Conservation (phyloP, 106 monocot genomes). For the Dendrobium officinale region DNA sequence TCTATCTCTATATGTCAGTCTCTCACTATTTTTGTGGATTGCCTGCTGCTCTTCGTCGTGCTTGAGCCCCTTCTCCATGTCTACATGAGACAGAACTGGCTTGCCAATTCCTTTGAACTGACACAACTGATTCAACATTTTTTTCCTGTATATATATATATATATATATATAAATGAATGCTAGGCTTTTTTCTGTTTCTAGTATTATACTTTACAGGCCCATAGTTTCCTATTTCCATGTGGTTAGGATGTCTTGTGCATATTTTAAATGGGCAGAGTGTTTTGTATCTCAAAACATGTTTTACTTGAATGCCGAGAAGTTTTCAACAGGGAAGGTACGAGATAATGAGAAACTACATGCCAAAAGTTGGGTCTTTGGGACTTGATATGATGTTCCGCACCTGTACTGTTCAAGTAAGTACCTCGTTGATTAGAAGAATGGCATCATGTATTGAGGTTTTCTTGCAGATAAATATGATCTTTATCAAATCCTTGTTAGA, state of each 20-base stretch:
- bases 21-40: too few relatives aligned
- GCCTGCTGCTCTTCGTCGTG: too few relatives aligned
- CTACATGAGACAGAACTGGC: too few relatives aligned
- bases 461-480: background rate
- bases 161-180: background rate
- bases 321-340: conserved; percentile 74
- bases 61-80: too few relatives aligned
- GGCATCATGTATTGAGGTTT: background rate
- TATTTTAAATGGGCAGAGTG: background rate
- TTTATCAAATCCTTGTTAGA: conserved; percentile 7
- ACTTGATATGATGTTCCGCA: conserved; percentile 96
- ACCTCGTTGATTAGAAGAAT: background rate
- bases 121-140: too few relatives aligned
- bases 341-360: conserved; percentile 98
- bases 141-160: background rate
- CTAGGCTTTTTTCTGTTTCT: background rate
- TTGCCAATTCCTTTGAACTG: too few relatives aligned
- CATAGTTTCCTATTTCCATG: background rate
- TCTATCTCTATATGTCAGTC: too few relatives aligned
- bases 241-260: background rate
- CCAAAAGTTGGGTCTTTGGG: conserved; percentile 99
- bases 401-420: conserved; percentile 94
- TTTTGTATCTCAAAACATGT: background rate
- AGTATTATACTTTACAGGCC: background rate
- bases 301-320: background rate